Base-by-base conservation (phyloP, 768 basidiomycete species). In the Lactarius deliciosus region DNA sequence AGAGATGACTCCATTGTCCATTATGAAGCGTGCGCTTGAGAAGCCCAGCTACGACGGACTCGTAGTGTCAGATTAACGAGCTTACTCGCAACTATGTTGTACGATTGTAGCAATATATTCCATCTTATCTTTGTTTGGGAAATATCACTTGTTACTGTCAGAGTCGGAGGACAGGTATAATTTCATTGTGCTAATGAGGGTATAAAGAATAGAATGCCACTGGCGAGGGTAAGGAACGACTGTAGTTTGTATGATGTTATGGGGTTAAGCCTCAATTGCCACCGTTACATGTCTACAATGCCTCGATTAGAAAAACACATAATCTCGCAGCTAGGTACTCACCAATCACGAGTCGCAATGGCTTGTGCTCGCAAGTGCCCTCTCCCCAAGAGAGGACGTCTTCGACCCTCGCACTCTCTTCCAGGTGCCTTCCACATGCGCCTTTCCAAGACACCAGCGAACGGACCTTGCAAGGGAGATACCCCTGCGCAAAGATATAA, bases 31-130 rank as follows among this genome's bases (percentile, higher is more conserved):
- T 74, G 80, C 80, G 9, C 69, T 85, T 68, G 75, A 75, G 72
- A 77, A 75, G 75, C 75, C 74, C 75, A 85, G 85, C 69, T 90
- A 80, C 66, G 82, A 81, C n/a, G 82, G 81, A 15, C 75, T 90
- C 60, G 77, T 81, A n/a, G 84, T 88, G 20, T 71, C 84, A 22
- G 87, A 87, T 74, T 88, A 70, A 77, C 15, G 53, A n/a, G 22
- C 47, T 50, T 47, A 3, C 45, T 47, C n/a, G 3, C 11, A 50
- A 2, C 5, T 34, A 34, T 28, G 25, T 28, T 40, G n/a, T 13
- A 55, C 6, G 38, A 34, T 53, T 55, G 40, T 59, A 53, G 25
- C 43, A 65, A 30, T 56, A 20, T 30, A 43, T 7, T 25, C 13
- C 13, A 25, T 53, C 50, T 25, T n/a, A 53, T 22, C 22, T 15